Base-by-base conservation (phyloP, 371 early-diverging fungal species). In the Syncephalastrum racemosum region DNA sequence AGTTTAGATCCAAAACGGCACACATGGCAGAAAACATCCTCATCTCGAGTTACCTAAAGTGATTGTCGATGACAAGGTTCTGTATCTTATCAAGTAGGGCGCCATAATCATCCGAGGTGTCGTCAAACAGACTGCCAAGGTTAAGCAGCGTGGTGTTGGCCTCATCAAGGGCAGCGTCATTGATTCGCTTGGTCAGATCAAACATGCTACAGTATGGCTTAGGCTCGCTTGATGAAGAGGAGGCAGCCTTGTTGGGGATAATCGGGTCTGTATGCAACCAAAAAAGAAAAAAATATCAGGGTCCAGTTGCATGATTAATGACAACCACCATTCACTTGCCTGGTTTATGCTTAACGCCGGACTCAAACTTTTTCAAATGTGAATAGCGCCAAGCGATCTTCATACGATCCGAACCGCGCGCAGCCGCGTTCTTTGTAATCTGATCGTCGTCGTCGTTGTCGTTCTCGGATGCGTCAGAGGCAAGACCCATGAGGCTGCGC, bases 331-430 rank as follows among this genome's bases (percentile, higher is more conserved):
- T 40, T 14, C 23, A 39, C 2, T 64, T 71, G 71, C 79, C 66
- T 63, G 60, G 59, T 27, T 66, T 68, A 1, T 68, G 45, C 24
- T 65, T 66, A 4, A 80, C 71, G 23, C 66, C 63, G 22, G 80
- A 71, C 54, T 79, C 83, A 62, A 90, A 80, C 56, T 82, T 81
- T 53, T 88, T 89, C 63, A 90, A 60, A 53, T 84, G 82, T 56
- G 94, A 85, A 75, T 97, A 96, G 55, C 96, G 69, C 96, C 96
- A 96, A 0, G 96, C 97, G 56, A 96, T 96, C 59, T 82, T 87
- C 84, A 97, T 82, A 3, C 79, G 73, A 58, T 93, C 90, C 25
- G 75, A 73, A 4, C 60, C 66, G 13, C 50, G 50, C 13, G 59
- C 53, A 53, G 57, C 60, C 50, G 49, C 62, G 46, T 23, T 70